Conservation (phyloP, 768 basidiomycete species). For the Auricularia sp. region DNA sequence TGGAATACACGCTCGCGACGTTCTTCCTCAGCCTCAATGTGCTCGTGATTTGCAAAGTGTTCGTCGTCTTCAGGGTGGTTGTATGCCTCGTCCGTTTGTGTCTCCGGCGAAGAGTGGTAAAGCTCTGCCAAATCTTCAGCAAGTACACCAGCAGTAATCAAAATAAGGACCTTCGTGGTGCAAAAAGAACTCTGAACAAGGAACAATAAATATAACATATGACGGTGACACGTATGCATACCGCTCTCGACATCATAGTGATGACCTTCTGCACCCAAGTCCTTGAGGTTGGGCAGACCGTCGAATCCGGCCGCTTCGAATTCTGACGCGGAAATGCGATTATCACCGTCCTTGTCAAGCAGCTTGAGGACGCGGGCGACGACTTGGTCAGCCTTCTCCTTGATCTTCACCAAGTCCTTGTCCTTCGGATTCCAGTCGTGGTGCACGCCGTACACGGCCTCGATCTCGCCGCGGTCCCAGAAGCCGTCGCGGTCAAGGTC, state of each 20-base stretch:
- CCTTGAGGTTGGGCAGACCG: constrained; percentile 74
- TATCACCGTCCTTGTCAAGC: constrained; percentile 71
- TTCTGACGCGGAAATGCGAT: constrained; percentile 57
- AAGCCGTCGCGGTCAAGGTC: constrained; percentile 80
- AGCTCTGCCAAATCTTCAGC: constrained; percentile 43
- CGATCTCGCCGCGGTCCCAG: constrained; percentile 82
- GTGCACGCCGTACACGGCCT: constrained; percentile 93
- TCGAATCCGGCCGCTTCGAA: constrained; percentile 61
- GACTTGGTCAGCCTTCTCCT: constrained; percentile 72
- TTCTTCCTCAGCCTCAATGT: constrained; percentile 76
- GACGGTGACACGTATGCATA: constrained; percentile 26
- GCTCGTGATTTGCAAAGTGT: constrained; percentile 83
- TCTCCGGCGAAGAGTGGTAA: constrained; percentile 93
- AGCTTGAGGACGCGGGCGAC: constrained; percentile 56
- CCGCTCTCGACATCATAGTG: constrained; percentile 90
- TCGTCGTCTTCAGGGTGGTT: constrained; percentile 87
- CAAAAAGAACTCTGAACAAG: constrained; percentile 72
- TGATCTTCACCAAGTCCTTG: constrained; percentile 50
- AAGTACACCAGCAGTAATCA: constrained; percentile 1
- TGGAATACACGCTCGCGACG: constrained; percentile 77
- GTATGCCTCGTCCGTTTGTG: constrained; percentile 93
- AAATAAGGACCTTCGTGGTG: constrained; percentile 79
- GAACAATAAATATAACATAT: constrained; percentile 5
- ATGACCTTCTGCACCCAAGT: constrained; percentile 82
- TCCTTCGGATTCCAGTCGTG: constrained; percentile 84